phyloP scores from a whole-genome alignment of 345 rosid genomes.

The Brassica incana region DNA sequence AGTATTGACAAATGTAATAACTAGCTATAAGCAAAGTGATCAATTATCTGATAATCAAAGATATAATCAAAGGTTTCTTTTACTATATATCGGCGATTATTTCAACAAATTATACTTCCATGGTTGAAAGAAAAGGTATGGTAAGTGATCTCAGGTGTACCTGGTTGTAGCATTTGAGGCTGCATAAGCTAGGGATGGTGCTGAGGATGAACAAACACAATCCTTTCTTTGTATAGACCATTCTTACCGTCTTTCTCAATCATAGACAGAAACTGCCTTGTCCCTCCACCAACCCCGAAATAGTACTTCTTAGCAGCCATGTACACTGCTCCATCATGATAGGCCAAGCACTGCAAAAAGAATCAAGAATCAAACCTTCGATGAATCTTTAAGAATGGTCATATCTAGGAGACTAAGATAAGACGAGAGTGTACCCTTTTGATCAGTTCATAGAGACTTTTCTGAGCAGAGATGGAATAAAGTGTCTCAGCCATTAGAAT shows the following conservation, averaged over 20 bases:
- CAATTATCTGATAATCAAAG: too few species aligned
- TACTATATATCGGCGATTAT: too few species aligned
- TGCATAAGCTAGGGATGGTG: neutral
- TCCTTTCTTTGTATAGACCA: neutral
- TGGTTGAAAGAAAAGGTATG: too few species aligned
- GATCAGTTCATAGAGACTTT: conserved; percentile 63
- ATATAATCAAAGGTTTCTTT: too few species aligned
- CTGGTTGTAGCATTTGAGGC: too few species aligned
- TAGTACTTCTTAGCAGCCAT: conserved; percentile 92
- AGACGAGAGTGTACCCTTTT: conserved; percentile 58
- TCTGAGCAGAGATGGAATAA: conserved; percentile 68
- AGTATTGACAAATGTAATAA: too few species aligned
- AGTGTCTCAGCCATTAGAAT: conserved; percentile 92
- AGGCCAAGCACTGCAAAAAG: conserved; percentile 55
- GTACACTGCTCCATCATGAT: conserved; percentile 67
- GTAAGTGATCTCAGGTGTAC: too few species aligned
- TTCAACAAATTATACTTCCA: too few species aligned
- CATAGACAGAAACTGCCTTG: conserved; percentile 74
- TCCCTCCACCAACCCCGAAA: conserved; percentile 97
- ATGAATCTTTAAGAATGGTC: neutral
- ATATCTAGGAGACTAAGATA: neutral
- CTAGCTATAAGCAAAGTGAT: too few species aligned
- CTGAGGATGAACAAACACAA: neutral
- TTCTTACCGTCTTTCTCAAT: conserved; percentile 76
- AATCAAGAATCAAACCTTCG: conserved; percentile 11